phyloP scores from a whole-genome alignment of 345 rosid species.

The Lepidium africanum region DNA sequence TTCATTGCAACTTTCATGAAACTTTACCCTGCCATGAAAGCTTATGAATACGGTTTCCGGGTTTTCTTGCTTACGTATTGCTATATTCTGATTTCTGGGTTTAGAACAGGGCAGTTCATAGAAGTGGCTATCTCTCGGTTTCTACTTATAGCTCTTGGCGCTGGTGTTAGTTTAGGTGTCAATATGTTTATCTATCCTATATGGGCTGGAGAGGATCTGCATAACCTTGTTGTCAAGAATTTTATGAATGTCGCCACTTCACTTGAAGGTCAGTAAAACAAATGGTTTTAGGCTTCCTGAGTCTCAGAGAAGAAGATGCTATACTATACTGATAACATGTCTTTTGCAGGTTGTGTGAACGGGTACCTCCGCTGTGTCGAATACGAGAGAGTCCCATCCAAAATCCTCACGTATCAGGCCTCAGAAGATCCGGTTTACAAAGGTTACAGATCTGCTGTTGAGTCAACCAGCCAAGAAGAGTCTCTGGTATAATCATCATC shows the following conservation, averaged over 20 bases:
- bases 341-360: slow-evolving; percentile 42
- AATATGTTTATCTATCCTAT: slow-evolving; percentile 88
- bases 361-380: slow-evolving; percentile 66
- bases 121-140: slow-evolving; percentile 69
- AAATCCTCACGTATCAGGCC: slow-evolving; percentile 82
- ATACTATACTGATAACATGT: neutral
- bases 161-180: slow-evolving; percentile 61
- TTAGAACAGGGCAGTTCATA: slow-evolving; percentile 65
- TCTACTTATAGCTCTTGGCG: slow-evolving; percentile 82
- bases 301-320: neutral
- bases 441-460: slow-evolving; percentile 84
- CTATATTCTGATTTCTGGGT: slow-evolving; percentile 74
- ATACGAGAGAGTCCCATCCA: slow-evolving; percentile 72
- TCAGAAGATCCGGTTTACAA: slow-evolving; percentile 81
- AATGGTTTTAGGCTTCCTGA: neutral
- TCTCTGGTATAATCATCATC: slow-evolving; percentile 49
- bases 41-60: slow-evolving; percentile 87
- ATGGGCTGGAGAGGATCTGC: slow-evolving; percentile 99
- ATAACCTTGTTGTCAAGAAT: slow-evolving; percentile 74
- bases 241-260: slow-evolving; percentile 78
- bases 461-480: slow-evolving; percentile 89
- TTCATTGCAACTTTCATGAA: slow-evolving; percentile 64
- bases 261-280: slow-evolving; percentile 57
- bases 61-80: slow-evolving; percentile 87
- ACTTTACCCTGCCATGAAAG: slow-evolving; percentile 76